These are phyloP conservation scores for Capsicum baccatum DNA, from an alignment of 257 asterid species.

Conservation along the genomic window DNA sequence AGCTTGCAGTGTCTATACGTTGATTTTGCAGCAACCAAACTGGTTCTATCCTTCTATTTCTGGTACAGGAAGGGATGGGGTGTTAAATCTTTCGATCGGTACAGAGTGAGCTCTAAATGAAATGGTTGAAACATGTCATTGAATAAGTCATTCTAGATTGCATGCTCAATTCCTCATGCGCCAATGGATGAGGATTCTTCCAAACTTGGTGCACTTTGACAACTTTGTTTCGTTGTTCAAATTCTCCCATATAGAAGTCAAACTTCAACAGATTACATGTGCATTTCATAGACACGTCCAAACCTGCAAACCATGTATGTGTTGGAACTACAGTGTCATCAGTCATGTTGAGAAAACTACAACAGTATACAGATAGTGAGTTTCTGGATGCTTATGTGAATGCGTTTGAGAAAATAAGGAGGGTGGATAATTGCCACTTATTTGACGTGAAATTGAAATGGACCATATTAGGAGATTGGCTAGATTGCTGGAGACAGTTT, in stretches of 20 bases:
- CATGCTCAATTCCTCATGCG: neutral
- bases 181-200: neutral
- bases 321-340: neutral
- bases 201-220: neutral
- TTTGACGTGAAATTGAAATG: neutral
- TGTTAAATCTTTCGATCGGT: neutral
- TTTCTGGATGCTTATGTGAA: neutral
- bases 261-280: neutral
- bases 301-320: neutral
- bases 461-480: constrained; percentile 12
- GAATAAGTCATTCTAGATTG: constrained; percentile 17
- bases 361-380: neutral
- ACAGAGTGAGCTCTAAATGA: neutral
- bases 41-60: neutral
- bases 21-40: neutral
- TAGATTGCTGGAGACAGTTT: neutral
- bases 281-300: neutral
- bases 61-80: neutral
- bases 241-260: neutral
- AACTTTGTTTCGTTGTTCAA: neutral
- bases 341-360: neutral
- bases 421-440: neutral
- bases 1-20: neutral
- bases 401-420: neutral
- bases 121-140: neutral